Evolutionary conservation across 352 stramenopile genomes (phyloP), one percentile per base, ranked within the genome.

Genomic region (Pythium apleroticum): DNA sequence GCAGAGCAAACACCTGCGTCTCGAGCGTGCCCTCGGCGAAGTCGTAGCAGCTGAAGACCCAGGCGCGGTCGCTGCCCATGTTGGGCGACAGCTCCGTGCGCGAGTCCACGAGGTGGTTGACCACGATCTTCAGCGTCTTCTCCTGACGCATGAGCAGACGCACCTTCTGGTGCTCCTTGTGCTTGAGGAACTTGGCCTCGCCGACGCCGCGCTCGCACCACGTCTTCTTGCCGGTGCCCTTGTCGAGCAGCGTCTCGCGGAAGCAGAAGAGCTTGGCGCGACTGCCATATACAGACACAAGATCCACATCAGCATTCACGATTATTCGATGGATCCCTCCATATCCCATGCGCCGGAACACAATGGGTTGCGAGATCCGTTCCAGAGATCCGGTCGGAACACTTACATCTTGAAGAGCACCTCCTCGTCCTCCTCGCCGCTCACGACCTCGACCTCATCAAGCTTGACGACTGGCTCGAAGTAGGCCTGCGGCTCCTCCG

Each of bases 111-210:
- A 98, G 82, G 82, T 99, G 97, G 78, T 99, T 99, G 58, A 93
- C 84, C 78, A 99, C 95, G 68, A 99, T 94, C 83, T 99, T 99
- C 91, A 98, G 98, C 30, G 97, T 99, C 79, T 99, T 99, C 77
- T 99, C 97, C 77, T 99, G 97, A 61, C 97, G 89, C 97, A 99
- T 99, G 27, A 99, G 84, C 57, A 98, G 80, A 67, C 97, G 91
- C 65, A 99, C 88, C 73, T 96, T 96, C 64, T 91, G 80, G 73
- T 89, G 77, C 68, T 98, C 92, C 77, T 95, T 96, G 89, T 99
- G 97, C 79, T 98, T 97, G 62, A 99, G 86, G 78, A 99, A 98
- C 59, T 96, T 96, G 55, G 97, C 89, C 57, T 99, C 94, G 46
- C 97, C 97, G 58, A 99, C 96, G 37, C 97, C 97, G 66, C 96